Evolutionary conservation across 2,329 filamentous ascomycete genomes (phyloP), one percentile per base, ranked within the genome.

Genomic region (Trichoderma koningiopsis): DNA sequence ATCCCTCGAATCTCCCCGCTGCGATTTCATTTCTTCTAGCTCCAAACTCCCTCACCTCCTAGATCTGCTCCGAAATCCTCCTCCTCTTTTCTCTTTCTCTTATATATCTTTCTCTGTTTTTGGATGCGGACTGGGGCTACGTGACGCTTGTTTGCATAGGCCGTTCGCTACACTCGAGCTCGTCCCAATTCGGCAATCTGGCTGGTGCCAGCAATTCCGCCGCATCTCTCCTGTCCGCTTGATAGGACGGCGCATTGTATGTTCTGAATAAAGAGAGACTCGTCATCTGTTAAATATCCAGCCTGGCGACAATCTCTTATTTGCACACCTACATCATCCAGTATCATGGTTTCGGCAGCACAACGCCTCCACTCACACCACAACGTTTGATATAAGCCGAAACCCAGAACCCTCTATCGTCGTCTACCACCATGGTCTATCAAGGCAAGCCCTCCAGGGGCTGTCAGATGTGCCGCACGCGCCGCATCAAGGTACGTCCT

Each of bases 391-490:
- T 58, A 58, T 33, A 66, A 27, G 11, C 27, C 58, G 5, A 33
- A 22, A n/a, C 62, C 24, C 40, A 16, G n/a, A 47, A 22, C 1
- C 37, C 14, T 19, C n/a, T 6, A 29, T 60, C 6, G 33, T 22
- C 16, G 55, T 69, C 16, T 78, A 43, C 40, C 40, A 80, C 70
- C 72, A 90, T 90, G 88, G 88, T 89, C 14, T 90, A 89, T 74
- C 88, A 86, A 71, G 88, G 88, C 53, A 89, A 89, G 79, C 87
- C 89, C 75, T 90, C 88, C 0, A 81, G 84, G 80, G 91, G 90
- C 74, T 93, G 91, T 75, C 90, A 91, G 81, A 92, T 90, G 87
- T 93, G 91, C 77, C 87, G 90, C 77, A 90, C 86, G 43, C 85
- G 91, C 72, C 85, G 90, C 74, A 92, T 93, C 76, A 92, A 92